Evolutionary conservation across 2,329 filamentous ascomycete species (phyloP).

Genomic region (Sporothrix pallida): DNA sequence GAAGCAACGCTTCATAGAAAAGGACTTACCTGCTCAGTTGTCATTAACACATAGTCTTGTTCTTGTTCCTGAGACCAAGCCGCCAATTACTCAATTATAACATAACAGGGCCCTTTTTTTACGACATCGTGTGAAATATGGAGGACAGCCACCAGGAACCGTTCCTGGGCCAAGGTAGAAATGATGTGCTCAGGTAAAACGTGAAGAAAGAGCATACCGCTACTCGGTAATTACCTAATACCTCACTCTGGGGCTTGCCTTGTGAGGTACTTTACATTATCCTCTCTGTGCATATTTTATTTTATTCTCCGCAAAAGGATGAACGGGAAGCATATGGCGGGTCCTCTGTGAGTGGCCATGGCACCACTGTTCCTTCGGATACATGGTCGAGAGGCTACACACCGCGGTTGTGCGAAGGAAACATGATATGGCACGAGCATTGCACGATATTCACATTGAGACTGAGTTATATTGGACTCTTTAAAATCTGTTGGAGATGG

Average conservation of each 20-base stretch:
- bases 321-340: not conserved
- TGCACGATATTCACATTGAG: not conserved
- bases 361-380: slow-evolving; percentile 8
- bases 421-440: not conserved
- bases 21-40: not conserved
- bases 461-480: not conserved
- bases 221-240: slow-evolving; percentile 7
- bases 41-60: not conserved
- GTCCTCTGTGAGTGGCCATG: not conserved
- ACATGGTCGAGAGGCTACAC: not conserved
- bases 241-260: not conserved
- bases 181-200: not conserved
- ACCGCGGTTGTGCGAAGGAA: too few relatives aligned
- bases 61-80: not conserved
- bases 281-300: not conserved
- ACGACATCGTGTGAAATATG: slow-evolving; percentile 10
- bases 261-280: not conserved
- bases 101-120: not conserved
- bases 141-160: not conserved
- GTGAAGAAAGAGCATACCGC: not conserved
- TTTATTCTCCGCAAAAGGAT: not conserved
- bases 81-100: slow-evolving; percentile 13
- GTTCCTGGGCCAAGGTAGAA: not conserved
- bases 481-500: not conserved
- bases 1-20: not conserved